Evolutionary conservation across 306 rosid species (phyloP).

Genomic region (Rosa lucieae): DNA sequence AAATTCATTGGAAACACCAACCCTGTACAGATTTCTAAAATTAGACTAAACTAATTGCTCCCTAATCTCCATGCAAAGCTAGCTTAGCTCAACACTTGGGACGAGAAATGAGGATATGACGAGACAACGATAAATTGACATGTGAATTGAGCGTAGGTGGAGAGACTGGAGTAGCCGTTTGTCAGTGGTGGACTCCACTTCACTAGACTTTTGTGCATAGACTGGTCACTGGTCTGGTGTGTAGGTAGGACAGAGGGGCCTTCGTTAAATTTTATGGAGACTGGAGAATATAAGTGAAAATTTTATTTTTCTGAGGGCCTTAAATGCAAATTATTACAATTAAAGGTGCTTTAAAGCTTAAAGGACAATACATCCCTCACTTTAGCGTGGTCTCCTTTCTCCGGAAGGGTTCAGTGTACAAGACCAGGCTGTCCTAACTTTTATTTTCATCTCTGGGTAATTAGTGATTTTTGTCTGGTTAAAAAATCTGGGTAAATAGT

Average conservation of each 20-base stretch:
- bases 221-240: not conserved
- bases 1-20: not conserved
- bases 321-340: not conserved
- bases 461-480: not conserved
- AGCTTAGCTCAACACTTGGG: constrained; percentile 8
- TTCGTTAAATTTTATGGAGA: not conserved
- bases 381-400: no score
- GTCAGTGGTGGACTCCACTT: constrained; percentile 34
- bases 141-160: constrained; percentile 3
- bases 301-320: not conserved
- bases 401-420: not conserved
- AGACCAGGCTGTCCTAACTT: not conserved
- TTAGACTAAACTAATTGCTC: constrained; percentile 6
- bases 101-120: not conserved
- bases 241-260: not conserved
- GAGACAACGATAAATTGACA: constrained; percentile 16
- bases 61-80: constrained; percentile 8
- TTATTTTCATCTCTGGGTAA: not conserved
- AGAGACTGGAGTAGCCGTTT: constrained; percentile 33
- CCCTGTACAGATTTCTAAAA: not conserved
- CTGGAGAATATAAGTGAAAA: not conserved
- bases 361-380: not conserved
- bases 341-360: not conserved
- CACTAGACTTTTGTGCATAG: not conserved
- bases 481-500: not conserved